Percentiles rank a stretch among this genome's conserved stretches.
phyloP scores from a whole-genome alignment of 352 stramenopile genomes.

The Phytophthora meadii region DNA sequence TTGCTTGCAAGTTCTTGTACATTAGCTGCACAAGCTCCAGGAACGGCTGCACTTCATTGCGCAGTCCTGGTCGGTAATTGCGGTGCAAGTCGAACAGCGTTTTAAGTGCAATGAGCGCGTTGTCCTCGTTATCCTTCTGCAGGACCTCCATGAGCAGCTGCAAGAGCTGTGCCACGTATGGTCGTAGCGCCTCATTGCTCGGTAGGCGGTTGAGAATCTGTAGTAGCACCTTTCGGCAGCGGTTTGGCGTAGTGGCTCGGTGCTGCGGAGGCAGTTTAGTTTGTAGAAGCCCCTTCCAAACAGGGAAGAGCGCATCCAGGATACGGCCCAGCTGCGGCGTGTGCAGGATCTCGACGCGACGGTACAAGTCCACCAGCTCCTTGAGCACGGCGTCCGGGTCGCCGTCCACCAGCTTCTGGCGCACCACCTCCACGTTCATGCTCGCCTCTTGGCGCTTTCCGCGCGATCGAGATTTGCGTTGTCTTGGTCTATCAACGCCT shows the following conservation, averaged over 20 bases:
- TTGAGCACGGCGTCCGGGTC: conserved; percentile 78
- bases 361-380: conserved; percentile 88
- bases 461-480: conserved; percentile 17
- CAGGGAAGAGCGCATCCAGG: conserved; percentile 92
- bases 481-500: too few relatives aligned
- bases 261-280: conserved; percentile 77
- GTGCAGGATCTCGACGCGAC: conserved; percentile 88
- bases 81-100: conserved; percentile 98
- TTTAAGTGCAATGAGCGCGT: conserved; percentile 94
- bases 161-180: conserved; percentile 93
- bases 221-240: conserved; percentile 92
- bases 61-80: conserved; percentile 92
- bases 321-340: conserved; percentile 92
- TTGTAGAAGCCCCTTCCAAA: conserved; percentile 89
- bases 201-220: conserved; percentile 96
- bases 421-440: conserved; percentile 91
- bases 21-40: conserved; percentile 90
- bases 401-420: conserved; percentile 85
- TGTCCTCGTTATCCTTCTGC: conserved; percentile 97
- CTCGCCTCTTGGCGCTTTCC: conserved; percentile 36
- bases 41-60: conserved; percentile 91
- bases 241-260: conserved; percentile 80
- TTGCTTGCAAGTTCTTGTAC: conserved; percentile 89
- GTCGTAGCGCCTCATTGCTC: conserved; percentile 95
- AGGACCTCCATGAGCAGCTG: conserved; percentile 94